Percentiles rank a stretch among this genome's conserved stretches.
Conservation (phyloP, 75 land plant genomes). For the Picea sitchensis region DNA sequence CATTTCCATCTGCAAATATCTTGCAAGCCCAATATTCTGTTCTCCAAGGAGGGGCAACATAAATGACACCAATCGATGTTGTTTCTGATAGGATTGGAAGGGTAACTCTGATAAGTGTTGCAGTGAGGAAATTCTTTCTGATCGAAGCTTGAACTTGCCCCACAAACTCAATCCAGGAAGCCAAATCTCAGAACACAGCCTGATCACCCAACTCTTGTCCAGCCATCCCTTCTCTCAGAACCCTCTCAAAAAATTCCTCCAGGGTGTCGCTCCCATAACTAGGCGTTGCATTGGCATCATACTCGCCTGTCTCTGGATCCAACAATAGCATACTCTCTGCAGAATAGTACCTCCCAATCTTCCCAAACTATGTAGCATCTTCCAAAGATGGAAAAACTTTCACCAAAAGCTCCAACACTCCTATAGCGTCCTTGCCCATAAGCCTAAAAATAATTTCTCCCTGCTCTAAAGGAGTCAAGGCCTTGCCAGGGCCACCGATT, state of each 20-base stretch:
- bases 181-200: background rate
- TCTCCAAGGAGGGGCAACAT: too few species aligned
- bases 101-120: too few species aligned
- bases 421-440: constrained; percentile 34
- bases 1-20: too few species aligned
- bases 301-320: constrained; percentile 39
- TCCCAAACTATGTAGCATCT: constrained; percentile 92
- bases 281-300: constrained; percentile 88
- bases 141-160: constrained; percentile 16
- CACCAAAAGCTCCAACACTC: constrained; percentile 55
- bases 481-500: too few species aligned
- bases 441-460: constrained; percentile 70
- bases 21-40: too few species aligned
- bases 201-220: constrained; percentile 99
- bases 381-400: constrained; percentile 28
- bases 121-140: too few species aligned
- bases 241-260: constrained; percentile 86
- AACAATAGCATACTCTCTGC: too few species aligned
- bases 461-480: constrained; percentile 85
- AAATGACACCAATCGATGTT: too few species aligned
- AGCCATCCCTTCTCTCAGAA: constrained; percentile 85
- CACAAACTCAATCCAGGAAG: too few species aligned
- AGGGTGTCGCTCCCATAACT: constrained; percentile 93
- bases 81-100: too few species aligned
- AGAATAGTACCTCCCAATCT: constrained; percentile 95